Evolutionary conservation across 768 basidiomycete genomes (phyloP).

Genomic region (Podaxis sp.): DNA sequence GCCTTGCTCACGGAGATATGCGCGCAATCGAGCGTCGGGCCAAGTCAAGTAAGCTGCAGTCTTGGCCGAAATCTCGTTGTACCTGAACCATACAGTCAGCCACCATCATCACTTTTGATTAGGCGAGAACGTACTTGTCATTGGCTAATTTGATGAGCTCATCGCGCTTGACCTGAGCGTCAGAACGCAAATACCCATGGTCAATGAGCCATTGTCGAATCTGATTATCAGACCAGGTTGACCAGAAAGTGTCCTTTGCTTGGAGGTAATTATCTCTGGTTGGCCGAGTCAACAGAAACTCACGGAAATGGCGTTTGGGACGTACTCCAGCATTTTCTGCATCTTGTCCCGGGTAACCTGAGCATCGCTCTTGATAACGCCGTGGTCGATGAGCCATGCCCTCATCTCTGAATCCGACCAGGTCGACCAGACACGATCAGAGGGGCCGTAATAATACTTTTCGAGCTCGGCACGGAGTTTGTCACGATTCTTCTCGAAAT

Average conservation of each 20-base stretch:
- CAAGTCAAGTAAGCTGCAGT: slow-evolving; percentile 74
- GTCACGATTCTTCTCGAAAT: slow-evolving; percentile 50
- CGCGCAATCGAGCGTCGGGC: slow-evolving; percentile 91
- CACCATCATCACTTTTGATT: not conserved
- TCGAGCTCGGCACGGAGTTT: slow-evolving; percentile 65
- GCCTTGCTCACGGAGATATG: slow-evolving; percentile 77
- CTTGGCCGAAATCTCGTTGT: slow-evolving; percentile 37
- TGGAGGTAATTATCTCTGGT: slow-evolving; percentile 63
- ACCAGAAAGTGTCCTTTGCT: slow-evolving; percentile 56
- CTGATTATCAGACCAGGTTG: slow-evolving; percentile 70
- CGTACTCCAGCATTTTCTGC: slow-evolving; percentile 64
- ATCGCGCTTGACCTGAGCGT: slow-evolving; percentile 65
- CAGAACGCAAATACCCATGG: slow-evolving; percentile 58
- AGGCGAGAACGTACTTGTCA: slow-evolving; percentile 45
- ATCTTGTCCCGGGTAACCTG: slow-evolving; percentile 72
- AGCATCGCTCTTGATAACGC: slow-evolving; percentile 66
- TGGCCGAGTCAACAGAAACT: not conserved
- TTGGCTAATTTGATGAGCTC: slow-evolving; percentile 71
- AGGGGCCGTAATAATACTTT: slow-evolving; percentile 66
- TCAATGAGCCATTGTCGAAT: slow-evolving; percentile 71
- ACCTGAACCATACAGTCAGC: slow-evolving; percentile 33
- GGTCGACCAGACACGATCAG: slow-evolving; percentile 50
- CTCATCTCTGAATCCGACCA: slow-evolving; percentile 82
- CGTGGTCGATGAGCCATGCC: slow-evolving; percentile 74
- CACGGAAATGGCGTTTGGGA: slow-evolving; percentile 1